Evolutionary conservation across 2,329 filamentous ascomycete species (phyloP).

Genomic region (Cadophora sp.): DNA sequence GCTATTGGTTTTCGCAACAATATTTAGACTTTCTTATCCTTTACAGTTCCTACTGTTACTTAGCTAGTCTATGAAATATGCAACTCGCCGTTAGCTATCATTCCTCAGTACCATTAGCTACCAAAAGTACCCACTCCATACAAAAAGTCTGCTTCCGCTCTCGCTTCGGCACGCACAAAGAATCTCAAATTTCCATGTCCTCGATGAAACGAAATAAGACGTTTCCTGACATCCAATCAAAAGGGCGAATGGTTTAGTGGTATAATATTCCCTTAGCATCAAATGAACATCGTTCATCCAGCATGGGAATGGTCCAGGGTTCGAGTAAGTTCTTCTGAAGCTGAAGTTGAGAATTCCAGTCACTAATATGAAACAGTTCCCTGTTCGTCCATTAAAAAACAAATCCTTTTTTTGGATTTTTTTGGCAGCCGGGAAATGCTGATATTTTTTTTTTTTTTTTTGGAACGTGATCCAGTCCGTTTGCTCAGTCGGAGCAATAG

Average conservation of each 20-base stretch:
- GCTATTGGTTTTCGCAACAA: too few species aligned
- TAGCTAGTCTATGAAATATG: too few species aligned
- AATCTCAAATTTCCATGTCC: too few species aligned
- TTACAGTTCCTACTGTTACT: too few species aligned
- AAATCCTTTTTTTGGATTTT: not conserved
- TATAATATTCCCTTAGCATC: slow-evolving; percentile 21
- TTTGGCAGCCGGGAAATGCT: not conserved
- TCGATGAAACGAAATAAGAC: not conserved
- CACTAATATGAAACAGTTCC: not conserved
- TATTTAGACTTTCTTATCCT: too few species aligned
- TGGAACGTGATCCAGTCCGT: too few species aligned
- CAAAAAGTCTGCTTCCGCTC: too few species aligned
- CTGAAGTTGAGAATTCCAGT: not conserved
- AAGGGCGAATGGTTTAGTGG: slow-evolving; percentile 20
- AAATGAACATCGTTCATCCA: not conserved
- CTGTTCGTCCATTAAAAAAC: slow-evolving; percentile 12
- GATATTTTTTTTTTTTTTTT: too few species aligned
- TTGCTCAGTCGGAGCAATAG: too few species aligned
- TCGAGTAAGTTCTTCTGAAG: slow-evolving; percentile 4
- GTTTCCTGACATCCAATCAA: not conserved
- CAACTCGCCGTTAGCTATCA: too few species aligned
- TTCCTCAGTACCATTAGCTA: too few species aligned
- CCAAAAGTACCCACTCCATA: too few species aligned
- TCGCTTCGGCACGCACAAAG: not conserved
- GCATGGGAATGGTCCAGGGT: slow-evolving; percentile 18